phyloP scores from a whole-genome alignment of 371 early-diverging fungal species.

The Actinomortierella wolfii region DNA sequence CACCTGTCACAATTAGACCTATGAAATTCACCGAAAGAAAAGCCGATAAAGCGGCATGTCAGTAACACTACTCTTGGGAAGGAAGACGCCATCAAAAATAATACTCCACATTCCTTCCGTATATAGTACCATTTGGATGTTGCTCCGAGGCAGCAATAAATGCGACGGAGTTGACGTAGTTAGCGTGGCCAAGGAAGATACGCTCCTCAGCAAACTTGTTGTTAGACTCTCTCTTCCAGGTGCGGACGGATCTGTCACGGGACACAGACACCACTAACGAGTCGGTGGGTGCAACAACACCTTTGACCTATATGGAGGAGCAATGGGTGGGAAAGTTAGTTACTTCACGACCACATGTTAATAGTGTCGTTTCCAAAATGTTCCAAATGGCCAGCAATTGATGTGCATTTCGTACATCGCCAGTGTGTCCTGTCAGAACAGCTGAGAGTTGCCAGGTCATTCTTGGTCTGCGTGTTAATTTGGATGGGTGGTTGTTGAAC shows the following conservation, averaged over 20 bases:
- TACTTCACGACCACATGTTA: too few relatives aligned
- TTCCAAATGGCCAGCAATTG: too few relatives aligned
- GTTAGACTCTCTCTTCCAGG: constrained; percentile 59
- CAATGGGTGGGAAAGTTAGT: not conserved
- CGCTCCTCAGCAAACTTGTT: constrained; percentile 59
- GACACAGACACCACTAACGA: constrained; percentile 78
- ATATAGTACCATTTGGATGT: constrained; percentile 66
- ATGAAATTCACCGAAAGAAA: not conserved
- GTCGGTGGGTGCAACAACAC: constrained; percentile 65
- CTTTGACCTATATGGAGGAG: constrained; percentile 64
- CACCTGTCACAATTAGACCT: constrained; percentile 86
- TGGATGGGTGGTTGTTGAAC: not conserved
- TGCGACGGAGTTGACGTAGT: constrained; percentile 85
- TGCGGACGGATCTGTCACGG: constrained; percentile 74
- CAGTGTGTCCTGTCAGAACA: constrained; percentile 35
- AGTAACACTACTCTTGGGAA: too few relatives aligned
- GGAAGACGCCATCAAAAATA: too few relatives aligned
- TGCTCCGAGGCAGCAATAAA: constrained; percentile 58
- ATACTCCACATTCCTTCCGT: too few relatives aligned
- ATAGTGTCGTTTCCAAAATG: too few relatives aligned
- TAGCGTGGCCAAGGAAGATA: constrained; percentile 69
- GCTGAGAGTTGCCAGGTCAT: constrained; percentile 41
- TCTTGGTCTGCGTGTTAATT: not conserved
- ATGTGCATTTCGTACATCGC: constrained; percentile 25
- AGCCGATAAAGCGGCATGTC: not conserved